A percentile compares a stretch with the other conserved stretches of the same genome.
Evolutionary conservation across 1,284 basidiomycete genomes (phyloP).

Genomic region (Volvariella surrecta): DNA sequence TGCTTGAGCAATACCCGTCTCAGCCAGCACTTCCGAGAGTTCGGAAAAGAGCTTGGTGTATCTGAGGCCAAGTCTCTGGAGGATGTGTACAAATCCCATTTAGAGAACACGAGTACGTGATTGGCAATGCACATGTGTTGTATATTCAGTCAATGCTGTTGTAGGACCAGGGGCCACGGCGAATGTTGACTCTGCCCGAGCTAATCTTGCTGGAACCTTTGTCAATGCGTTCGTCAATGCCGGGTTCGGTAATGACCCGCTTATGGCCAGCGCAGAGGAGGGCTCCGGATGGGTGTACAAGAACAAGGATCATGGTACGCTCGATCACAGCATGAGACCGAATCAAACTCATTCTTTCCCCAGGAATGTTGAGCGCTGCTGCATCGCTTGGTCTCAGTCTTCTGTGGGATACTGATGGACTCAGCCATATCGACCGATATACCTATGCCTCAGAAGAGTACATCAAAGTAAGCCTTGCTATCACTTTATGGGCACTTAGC

Average conservation of each 20-base stretch:
- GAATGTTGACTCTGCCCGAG: conserved; percentile 88
- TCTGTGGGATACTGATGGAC: conserved; percentile 96
- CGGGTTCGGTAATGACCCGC: conserved; percentile 97
- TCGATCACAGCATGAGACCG: conserved; percentile 1
- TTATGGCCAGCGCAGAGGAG: conserved; percentile 95
- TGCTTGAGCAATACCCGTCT: conserved; percentile 82
- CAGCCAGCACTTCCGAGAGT: conserved; percentile 82
- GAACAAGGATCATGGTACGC: conserved; percentile 91
- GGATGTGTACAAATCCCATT: conserved; percentile 96
- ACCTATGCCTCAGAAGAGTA: conserved; percentile 95
- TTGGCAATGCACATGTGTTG: neutral
- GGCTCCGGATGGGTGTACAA: conserved; percentile 99
- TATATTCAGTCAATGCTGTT: conserved; percentile 4
- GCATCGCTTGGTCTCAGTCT: conserved; percentile 91
- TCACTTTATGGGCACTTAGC: too few relatives aligned
- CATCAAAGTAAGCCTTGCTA: conserved; percentile 62
- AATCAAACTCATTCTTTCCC: conserved; percentile 2
- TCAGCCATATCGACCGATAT: conserved; percentile 96
- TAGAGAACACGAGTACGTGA: conserved; percentile 76
- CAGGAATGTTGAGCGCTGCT: conserved; percentile 94
- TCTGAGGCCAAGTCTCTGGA: conserved; percentile 87
- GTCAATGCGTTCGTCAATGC: conserved; percentile 99
- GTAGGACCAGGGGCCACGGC: conserved; percentile 53
- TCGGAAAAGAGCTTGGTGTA: conserved; percentile 94
- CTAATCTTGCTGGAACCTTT: conserved; percentile 93